Evolutionary conservation across 1,139 yeast genomes (phyloP).

Genomic region (Taphrina communis): DNA sequence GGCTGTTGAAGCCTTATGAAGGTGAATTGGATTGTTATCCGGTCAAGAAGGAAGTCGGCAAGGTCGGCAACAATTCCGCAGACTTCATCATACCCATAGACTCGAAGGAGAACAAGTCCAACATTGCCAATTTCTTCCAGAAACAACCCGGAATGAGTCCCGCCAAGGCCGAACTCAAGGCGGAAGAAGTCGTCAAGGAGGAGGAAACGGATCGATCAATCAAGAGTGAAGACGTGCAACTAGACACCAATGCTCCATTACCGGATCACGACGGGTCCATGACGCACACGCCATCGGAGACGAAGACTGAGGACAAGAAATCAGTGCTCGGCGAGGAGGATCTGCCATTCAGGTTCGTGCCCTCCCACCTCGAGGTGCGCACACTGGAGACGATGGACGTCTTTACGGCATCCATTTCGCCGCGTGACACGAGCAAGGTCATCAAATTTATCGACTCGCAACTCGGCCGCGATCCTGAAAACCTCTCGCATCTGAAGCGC

Average conservation of each 20-base stretch:
- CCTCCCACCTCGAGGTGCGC: slow-evolving; percentile 42
- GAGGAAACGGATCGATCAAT: slow-evolving; percentile 5
- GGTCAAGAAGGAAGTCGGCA: slow-evolving; percentile 72
- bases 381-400: slow-evolving; percentile 41
- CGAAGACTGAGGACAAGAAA: neutral
- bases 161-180: slow-evolving; percentile 3
- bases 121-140: slow-evolving; percentile 41
- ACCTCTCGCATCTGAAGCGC: slow-evolving; percentile 38
- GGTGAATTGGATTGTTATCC: slow-evolving; percentile 57
- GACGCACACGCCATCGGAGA: slow-evolving; percentile 1
- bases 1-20: slow-evolving; percentile 22
- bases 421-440: slow-evolving; percentile 25
- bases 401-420: slow-evolving; percentile 34
- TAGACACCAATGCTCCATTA: slow-evolving; percentile 36
- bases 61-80: slow-evolving; percentile 58
- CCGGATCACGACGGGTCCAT: slow-evolving; percentile 17
- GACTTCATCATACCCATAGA: slow-evolving; percentile 39
- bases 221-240: neutral
- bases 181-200: slow-evolving; percentile 15
- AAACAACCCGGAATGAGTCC: slow-evolving; percentile 41
- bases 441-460: slow-evolving; percentile 23
- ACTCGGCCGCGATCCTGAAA: slow-evolving; percentile 18
- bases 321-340: slow-evolving; percentile 24
- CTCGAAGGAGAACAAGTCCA: slow-evolving; percentile 36
- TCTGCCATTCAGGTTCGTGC: slow-evolving; percentile 35